phyloP scores from a whole-genome alignment of 495 filamentous ascomycete genomes.

The Hypoxylon crocopeplum region DNA sequence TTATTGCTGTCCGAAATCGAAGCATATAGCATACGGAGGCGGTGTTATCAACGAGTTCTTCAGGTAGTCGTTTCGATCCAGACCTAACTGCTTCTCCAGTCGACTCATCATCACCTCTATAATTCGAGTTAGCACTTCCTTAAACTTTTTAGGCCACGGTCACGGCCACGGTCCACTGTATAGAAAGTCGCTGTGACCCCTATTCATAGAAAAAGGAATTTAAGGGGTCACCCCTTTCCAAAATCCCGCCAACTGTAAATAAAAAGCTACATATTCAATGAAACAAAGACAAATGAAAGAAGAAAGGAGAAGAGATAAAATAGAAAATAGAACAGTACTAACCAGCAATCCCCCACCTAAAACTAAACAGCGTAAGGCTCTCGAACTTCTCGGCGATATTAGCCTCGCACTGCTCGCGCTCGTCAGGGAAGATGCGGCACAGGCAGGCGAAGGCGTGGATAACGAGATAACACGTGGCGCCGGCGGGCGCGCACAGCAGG shows the following conservation, averaged over 20 bases:
- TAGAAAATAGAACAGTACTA: slow-evolving; percentile 7
- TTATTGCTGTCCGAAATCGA: slow-evolving; percentile 21
- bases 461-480: slow-evolving; percentile 39
- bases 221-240: no score
- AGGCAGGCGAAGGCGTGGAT: slow-evolving; percentile 33
- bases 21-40: slow-evolving; percentile 21
- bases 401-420: slow-evolving; percentile 28
- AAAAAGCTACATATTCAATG: not conserved
- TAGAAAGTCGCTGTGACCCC: no score
- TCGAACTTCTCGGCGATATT: slow-evolving; percentile 43
- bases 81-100: slow-evolving; percentile 35
- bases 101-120: slow-evolving; percentile 42
- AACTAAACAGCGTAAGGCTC: slow-evolving; percentile 40
- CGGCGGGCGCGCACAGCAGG: slow-evolving; percentile 40
- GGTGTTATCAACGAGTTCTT: slow-evolving; percentile 31
- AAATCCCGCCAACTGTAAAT: no score
- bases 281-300: not conserved
- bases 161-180: no score
- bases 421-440: slow-evolving; percentile 34
- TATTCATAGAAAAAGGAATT: no score
- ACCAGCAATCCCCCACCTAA: slow-evolving; percentile 43
- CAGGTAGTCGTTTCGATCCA: slow-evolving; percentile 35
- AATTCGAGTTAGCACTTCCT: not conserved
- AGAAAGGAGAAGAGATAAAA: not conserved
- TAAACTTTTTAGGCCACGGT: no score